phyloP scores from a whole-genome alignment of 306 rosid species.

The Fagus crenata region DNA sequence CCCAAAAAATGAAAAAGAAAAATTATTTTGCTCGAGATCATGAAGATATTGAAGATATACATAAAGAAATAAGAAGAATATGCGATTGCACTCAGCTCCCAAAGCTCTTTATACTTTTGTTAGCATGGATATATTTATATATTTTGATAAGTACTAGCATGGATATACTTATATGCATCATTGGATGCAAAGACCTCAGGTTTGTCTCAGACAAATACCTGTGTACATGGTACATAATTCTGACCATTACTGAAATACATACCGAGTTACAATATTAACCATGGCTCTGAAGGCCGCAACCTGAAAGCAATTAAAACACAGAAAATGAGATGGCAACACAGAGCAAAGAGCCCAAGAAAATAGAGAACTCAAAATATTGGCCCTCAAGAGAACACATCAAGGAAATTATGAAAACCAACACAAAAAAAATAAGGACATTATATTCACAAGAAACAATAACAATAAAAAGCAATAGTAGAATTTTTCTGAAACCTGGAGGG shows the following conservation, averaged over 20 bases:
- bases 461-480: conserved; percentile 12
- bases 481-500: conserved; percentile 76
- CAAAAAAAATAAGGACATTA: background rate
- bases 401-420: background rate
- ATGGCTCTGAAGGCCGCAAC: conserved; percentile 99
- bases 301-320: conserved; percentile 46
- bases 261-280: conserved; percentile 99
- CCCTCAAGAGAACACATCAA: conserved; percentile 14
- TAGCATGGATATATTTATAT: background rate
- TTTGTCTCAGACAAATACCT: background rate
- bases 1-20: too few species aligned
- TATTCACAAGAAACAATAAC: conserved; percentile 9
- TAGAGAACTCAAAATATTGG: background rate
- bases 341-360: conserved; percentile 17
- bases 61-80: too few species aligned
- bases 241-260: conserved; percentile 32
- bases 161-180: background rate
- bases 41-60: too few species aligned
- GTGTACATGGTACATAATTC: background rate
- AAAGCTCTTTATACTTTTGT: background rate
- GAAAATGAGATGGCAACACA: conserved; percentile 34
- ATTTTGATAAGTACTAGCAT: background rate
- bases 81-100: background rate
- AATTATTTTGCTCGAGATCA: too few species aligned
- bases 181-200: background rate